Base-by-base conservation (phyloP, 495 filamentous ascomycete species). In the Aspergillus ostianus region DNA sequence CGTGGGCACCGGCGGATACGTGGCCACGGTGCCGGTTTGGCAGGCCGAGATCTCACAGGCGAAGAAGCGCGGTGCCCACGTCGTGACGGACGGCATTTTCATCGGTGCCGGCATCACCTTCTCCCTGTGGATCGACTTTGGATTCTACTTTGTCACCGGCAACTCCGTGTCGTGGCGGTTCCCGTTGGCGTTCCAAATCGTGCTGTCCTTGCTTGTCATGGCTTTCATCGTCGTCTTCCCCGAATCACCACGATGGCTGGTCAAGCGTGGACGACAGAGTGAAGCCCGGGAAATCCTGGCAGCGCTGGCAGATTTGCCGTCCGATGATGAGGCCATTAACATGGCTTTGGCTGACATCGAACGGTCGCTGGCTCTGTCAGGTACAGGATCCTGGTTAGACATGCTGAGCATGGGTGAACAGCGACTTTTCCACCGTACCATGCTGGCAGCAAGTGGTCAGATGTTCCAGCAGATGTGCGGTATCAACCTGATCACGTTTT, bases 91-190 rank as follows among this genome's bases (percentile, higher is more conserved):
- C 58, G 87, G 88, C 49, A 74, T 85, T 1, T 75, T 87, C 36
- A 87, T 88, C 60, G 85, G 86, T 51, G 81, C 83, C 20, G 86
- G 86, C 56, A 84, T 88, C 17, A 80, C 85, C 2, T 77, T 86
- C n/a, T 82, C 84, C 3, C 83, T 87, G 53, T 89, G 85, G 86
- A 77, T 88, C n/a, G 85, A 87, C 65, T 86, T 82, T 47, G 80
- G 78, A 3, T 82, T 79, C 58, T 77, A 82, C 61, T 78, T 83
- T 45, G 71, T 78, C 32, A 82, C 76, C 44, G 68, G 69, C 6
- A 80, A 75, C 26, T 67, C 81, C 10, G 77, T 86, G 30, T 74
- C 78, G 32, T 88, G 85, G 85, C 76, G 85, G 4, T 85, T 88
- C 57, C 86, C 85, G 0, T 78, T 89, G 50, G 85, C 80, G 15